phyloP scores from a whole-genome alignment of 805 yeast genomes.

The Brettanomyces sp. region DNA sequence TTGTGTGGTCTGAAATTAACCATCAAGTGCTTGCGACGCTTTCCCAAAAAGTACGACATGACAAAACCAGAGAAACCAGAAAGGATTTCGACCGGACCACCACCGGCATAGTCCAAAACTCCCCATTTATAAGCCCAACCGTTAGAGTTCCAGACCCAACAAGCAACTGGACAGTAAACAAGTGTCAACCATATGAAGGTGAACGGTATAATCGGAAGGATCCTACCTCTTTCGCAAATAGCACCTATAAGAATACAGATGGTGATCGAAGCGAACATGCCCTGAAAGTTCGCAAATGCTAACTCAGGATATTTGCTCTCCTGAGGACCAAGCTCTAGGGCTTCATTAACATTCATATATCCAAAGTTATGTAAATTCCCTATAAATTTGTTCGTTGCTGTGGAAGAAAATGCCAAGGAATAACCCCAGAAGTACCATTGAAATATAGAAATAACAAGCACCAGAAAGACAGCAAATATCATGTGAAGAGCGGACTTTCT shows the following conservation, averaged over 20 bases:
- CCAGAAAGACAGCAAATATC: constrained; percentile 69
- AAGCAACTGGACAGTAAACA: constrained; percentile 91
- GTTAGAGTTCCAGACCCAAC: constrained; percentile 88
- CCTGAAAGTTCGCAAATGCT: constrained; percentile 78
- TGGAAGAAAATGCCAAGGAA: constrained; percentile 75
- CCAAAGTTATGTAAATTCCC: constrained; percentile 85
- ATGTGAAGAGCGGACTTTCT: constrained; percentile 82
- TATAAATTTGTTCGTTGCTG: constrained; percentile 75
- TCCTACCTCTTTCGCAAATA: constrained; percentile 85
- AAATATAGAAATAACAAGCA: constrained; percentile 39
- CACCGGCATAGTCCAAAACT: constrained; percentile 94
- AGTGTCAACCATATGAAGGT: constrained; percentile 82
- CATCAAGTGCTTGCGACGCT: constrained; percentile 65
- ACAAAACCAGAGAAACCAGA: constrained; percentile 90
- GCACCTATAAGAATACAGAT: constrained; percentile 88
- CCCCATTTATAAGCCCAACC: constrained; percentile 96
- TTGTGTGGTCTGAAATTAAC: constrained; percentile 92
- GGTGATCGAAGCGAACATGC: constrained; percentile 89
- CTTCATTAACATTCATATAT: constrained; percentile 56
- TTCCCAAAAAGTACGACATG: constrained; percentile 70
- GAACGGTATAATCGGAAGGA: constrained; percentile 76
- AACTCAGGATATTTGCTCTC: constrained; percentile 59
- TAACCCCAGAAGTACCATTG: constrained; percentile 99
- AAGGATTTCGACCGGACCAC: constrained; percentile 92
- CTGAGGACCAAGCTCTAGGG: constrained; percentile 8